Evolutionary conservation across 2,329 filamentous ascomycete species (phyloP).

Genomic region (Akanthomyces dipterigenus): DNA sequence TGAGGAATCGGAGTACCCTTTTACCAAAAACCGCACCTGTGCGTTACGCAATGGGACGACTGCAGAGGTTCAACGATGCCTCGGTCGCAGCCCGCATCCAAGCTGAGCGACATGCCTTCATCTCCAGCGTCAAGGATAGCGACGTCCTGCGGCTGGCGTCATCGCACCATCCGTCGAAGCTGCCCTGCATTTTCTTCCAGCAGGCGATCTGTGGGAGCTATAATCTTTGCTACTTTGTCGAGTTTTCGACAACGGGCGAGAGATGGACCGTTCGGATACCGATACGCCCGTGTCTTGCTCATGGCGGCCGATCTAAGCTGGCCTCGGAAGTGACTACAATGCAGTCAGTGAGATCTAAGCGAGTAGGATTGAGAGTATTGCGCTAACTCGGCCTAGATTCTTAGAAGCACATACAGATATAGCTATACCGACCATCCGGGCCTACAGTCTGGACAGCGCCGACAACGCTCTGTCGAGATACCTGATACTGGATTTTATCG

Average conservation of each 20-base stretch:
- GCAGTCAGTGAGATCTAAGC: constrained; percentile 10
- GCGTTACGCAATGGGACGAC: neutral
- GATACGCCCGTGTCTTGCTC: constrained; percentile 8
- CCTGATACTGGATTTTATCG: constrained; percentile 17
- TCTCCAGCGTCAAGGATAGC: constrained; percentile 10
- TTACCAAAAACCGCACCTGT: too few relatives aligned
- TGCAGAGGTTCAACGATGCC: neutral
- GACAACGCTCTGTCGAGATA: constrained; percentile 12
- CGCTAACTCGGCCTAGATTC: constrained; percentile 3
- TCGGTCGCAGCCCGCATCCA: neutral
- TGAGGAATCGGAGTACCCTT: neutral
- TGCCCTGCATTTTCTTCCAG: constrained; percentile 15
- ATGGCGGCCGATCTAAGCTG: constrained; percentile 11
- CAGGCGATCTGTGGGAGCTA: constrained; percentile 14
- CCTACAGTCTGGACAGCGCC: constrained; percentile 4
- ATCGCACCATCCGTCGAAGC: constrained; percentile 13
- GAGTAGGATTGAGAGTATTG: neutral
- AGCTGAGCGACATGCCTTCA: constrained; percentile 12
- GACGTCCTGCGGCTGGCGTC: constrained; percentile 13
- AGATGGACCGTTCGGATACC: constrained; percentile 16
- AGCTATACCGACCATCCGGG: constrained; percentile 13
- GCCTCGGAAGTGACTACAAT: constrained; percentile 17
- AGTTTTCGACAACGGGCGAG: constrained; percentile 12
- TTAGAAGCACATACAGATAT: constrained; percentile 14
- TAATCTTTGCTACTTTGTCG: constrained; percentile 18